These are phyloP conservation scores for Phaeophleospora eucalypticola DNA, from an alignment of 2,329 filamentous ascomycete genomes.

Conservation along the genomic window DNA sequence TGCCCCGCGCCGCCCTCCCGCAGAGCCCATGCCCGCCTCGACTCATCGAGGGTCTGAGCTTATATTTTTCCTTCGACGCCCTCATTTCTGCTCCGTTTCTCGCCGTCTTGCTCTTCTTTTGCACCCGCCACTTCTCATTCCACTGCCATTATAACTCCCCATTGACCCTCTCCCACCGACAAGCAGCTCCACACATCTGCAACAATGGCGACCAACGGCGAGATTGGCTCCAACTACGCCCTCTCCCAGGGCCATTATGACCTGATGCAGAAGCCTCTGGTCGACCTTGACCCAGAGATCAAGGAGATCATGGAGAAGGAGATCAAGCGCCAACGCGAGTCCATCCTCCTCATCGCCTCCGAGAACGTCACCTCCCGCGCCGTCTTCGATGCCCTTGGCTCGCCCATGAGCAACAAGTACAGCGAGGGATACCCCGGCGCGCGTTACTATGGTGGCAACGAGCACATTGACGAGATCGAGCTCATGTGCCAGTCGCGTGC, in stretches of 20 bases:
- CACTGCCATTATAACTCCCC: not conserved
- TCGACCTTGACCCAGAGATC: conserved; percentile 90
- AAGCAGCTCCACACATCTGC: not conserved
- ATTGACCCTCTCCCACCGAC: not conserved
- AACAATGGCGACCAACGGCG: not conserved
- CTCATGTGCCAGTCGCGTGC: conserved; percentile 91
- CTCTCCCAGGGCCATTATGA: conserved; percentile 63
- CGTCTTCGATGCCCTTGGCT: conserved; percentile 95
- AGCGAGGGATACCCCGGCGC: conserved; percentile 97
- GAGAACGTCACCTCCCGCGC: conserved; percentile 99
- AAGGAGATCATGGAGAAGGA: conserved; percentile 95
- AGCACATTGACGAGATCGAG: conserved; percentile 97
- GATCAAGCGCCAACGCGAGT: conserved; percentile 95
- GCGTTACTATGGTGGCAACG: conserved; percentile 98
- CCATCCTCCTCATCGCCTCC: conserved; percentile 96
- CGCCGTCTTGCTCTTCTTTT: not conserved
- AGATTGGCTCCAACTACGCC: conserved; percentile 49
- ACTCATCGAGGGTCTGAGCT: not conserved
- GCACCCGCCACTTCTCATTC: not conserved
- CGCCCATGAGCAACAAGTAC: conserved; percentile 94
- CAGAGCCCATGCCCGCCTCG: not conserved
- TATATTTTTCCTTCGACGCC: not conserved
- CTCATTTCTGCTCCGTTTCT: not conserved
- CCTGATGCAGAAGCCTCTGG: conserved; percentile 91
- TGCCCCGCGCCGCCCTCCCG: not conserved